Evolutionary conservation across 176 grass and related monocot species (phyloP).

Genomic region (Guadua angustifolia): DNA sequence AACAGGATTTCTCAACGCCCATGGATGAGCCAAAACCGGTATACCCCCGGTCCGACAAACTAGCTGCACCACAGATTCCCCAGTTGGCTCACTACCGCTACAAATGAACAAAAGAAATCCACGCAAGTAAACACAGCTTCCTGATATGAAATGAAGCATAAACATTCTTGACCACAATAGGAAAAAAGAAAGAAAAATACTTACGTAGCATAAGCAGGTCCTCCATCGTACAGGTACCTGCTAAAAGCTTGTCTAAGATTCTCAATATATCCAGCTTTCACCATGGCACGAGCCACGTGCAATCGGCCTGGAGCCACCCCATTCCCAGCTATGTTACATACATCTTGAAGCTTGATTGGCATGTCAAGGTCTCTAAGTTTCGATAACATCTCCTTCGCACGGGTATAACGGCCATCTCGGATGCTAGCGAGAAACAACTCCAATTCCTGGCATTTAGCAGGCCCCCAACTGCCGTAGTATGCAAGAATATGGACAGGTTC

Average conservation of each 20-base stretch:
- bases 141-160: not conserved
- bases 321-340: conserved; percentile 65
- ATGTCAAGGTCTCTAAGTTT: conserved; percentile 67
- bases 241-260: conserved; percentile 76
- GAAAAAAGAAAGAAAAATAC: not conserved
- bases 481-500: conserved; percentile 85
- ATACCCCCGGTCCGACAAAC: conserved; percentile 63
- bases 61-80: conserved; percentile 61
- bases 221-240: conserved; percentile 70
- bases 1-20: conserved; percentile 74
- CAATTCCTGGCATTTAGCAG: conserved; percentile 60
- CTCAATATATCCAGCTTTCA: conserved; percentile 77
- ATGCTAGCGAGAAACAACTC: conserved; percentile 59
- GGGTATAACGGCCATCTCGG: conserved; percentile 66
- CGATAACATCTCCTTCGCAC: conserved; percentile 64
- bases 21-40: conserved; percentile 80
- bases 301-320: conserved; percentile 77
- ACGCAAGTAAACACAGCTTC: not conserved
- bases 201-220: conserved; percentile 86
- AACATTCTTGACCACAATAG: not conserved
- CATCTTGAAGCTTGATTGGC: conserved; percentile 64
- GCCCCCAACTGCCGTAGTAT: conserved; percentile 68
- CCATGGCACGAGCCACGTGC: conserved; percentile 80
- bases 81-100: conserved; percentile 65
- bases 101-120: conserved; percentile 31